phyloP scores from a whole-genome alignment of 2,329 filamentous ascomycete species.

The Colletotrichum salicis region DNA sequence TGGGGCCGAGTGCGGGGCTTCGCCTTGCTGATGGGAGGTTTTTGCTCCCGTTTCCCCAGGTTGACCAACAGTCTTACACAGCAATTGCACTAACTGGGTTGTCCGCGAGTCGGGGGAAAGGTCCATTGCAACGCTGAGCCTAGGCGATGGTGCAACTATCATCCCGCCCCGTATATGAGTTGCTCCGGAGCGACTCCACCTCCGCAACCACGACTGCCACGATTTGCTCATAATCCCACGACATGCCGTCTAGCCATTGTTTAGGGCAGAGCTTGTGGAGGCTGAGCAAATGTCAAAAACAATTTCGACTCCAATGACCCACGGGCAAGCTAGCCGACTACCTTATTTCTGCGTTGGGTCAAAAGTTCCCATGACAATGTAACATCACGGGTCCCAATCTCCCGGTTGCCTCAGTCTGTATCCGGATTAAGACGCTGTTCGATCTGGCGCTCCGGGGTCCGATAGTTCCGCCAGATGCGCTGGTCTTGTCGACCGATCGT shows the following conservation, averaged over 20 bases:
- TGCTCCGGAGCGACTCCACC: constrained; percentile 24
- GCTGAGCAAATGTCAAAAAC: constrained; percentile 19
- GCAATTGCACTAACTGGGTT: neutral
- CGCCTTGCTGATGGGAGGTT: constrained; percentile 6
- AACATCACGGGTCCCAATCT: neutral
- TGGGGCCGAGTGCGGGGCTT: constrained; percentile 16
- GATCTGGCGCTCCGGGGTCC: constrained; percentile 15
- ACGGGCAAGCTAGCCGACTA: neutral
- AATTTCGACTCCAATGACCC: constrained; percentile 13
- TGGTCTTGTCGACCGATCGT: neutral
- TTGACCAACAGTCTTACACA: neutral
- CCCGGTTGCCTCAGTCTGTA: neutral
- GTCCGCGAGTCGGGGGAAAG: constrained; percentile 10
- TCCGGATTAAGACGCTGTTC: neutral
- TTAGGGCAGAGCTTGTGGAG: neutral
- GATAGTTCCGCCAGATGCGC: neutral
- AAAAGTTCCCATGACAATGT: neutral
- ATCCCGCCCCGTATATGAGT: constrained; percentile 22
- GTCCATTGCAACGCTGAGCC: constrained; percentile 7
- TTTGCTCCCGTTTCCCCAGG: constrained; percentile 1
- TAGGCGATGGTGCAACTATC: constrained; percentile 27
- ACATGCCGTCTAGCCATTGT: neutral
- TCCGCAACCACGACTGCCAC: neutral
- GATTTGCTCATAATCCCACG: neutral
- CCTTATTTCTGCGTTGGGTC: neutral